Evolutionary conservation across 805 yeast genomes (phyloP), one percentile per base, ranked within the genome.

Genomic region (Starmera quercuum): DNA sequence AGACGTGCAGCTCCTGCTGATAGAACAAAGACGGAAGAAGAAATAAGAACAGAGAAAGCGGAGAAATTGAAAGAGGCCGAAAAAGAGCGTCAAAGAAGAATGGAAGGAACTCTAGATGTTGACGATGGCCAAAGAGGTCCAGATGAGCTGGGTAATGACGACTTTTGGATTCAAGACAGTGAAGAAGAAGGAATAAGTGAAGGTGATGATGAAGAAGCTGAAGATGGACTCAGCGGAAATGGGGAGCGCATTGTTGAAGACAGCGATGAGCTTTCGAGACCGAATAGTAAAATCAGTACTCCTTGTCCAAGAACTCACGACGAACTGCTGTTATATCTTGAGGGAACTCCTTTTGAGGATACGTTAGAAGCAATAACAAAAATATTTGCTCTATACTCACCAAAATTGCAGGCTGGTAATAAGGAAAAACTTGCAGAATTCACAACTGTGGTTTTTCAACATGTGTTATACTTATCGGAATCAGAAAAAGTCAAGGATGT

Each of bases 1-100:
- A 75, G 76, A 56, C 69, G 88, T 51, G 80, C 92, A 9, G 87
- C 71, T 2, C 92, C 92, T 21, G 77, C 88, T 16, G 90, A 82
- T 35, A 69, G 88, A 59, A 81, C 90, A 2, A 81, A 82, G 53
- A 82, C 92, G 2, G 78, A 71, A 3, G 87, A 83, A 54, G 92
- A 83, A 54, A 34, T 81, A 10, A 63, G 61, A 30, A 61, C 65
- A 26, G 90, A 82, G 49, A 71, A 71, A 44, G 68, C 66, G 14
- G 81, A 74, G n/a, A 73, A 68, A 45, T 61, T 67, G 63, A 72
- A 73, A 44, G 65, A 70, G 45, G 58, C 83, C 43, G 88, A 85
- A 54, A 73, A 70, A 31, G 87, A 72, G 35, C 69, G 94, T 60
- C 45, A 68, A 41, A 72, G 70, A 45, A 73, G 94, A 65, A 83